Conservation (phyloP, 352 stramenopile genomes). For the Phytophthora colocasiae region DNA sequence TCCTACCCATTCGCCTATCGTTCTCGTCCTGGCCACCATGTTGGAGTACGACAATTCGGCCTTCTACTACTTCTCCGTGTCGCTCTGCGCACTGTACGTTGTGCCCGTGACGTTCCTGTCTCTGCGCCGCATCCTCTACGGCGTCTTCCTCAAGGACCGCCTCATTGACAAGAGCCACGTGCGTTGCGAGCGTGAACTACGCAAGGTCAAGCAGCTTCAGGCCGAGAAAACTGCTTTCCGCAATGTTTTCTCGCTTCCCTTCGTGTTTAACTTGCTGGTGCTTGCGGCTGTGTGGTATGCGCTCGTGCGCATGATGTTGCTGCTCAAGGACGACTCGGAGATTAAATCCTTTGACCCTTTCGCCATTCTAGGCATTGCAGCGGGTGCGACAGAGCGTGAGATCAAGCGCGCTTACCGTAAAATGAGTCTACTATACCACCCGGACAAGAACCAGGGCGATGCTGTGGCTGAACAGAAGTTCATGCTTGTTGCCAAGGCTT, state of each 20-base stretch:
- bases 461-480: slow-evolving; percentile 98
- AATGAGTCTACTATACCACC: slow-evolving; percentile 93
- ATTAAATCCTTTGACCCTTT: slow-evolving; percentile 99
- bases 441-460: slow-evolving; percentile 98
- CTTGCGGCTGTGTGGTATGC: slow-evolving; percentile 80
- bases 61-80: slow-evolving; percentile 99
- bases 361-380: slow-evolving; percentile 95
- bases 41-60: slow-evolving; percentile 99
- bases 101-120: slow-evolving; percentile 95
- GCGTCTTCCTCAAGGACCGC: slow-evolving; percentile 89
- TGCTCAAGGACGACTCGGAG: slow-evolving; percentile 96
- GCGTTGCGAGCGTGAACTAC: slow-evolving; percentile 83
- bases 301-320: slow-evolving; percentile 90
- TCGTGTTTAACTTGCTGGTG: slow-evolving; percentile 80
- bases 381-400: slow-evolving; percentile 89
- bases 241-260: slow-evolving; percentile 84
- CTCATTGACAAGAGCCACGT: slow-evolving; percentile 87
- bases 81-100: slow-evolving; percentile 96
- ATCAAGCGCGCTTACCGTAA: slow-evolving; percentile 97
- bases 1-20: slow-evolving; percentile 26
- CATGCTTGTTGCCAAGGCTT: slow-evolving; percentile 96
- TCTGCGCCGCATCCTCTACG: slow-evolving; percentile 86
- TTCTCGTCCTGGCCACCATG: slow-evolving; percentile 57
- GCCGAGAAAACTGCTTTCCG: slow-evolving; percentile 85
- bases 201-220: slow-evolving; percentile 88